These are phyloP conservation scores for Colletotrichum incanum DNA, from an alignment of 2,329 filamentous ascomycete species.

Conservation along the genomic window DNA sequence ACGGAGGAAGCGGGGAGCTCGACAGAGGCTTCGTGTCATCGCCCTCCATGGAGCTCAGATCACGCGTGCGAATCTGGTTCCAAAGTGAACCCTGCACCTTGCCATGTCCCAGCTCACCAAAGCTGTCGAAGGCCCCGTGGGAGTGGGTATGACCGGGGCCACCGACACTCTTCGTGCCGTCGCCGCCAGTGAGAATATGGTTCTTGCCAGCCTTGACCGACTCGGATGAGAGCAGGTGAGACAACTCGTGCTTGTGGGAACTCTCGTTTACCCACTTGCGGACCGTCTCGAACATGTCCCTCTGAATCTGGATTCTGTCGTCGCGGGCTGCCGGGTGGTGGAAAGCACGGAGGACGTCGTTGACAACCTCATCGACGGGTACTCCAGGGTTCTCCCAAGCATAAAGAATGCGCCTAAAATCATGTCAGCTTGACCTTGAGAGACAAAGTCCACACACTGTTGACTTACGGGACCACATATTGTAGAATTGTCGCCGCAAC, in stretches of 20 bases:
- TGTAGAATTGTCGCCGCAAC: conserved; percentile 84
- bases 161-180: conserved; percentile 52
- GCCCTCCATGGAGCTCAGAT: conserved; percentile 70
- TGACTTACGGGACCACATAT: conserved; percentile 83
- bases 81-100: conserved; percentile 74
- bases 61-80: conserved; percentile 73
- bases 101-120: conserved; percentile 66
- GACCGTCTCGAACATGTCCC: conserved; percentile 90
- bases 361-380: conserved; percentile 84
- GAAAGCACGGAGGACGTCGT: conserved; percentile 87
- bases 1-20: conserved; percentile 54
- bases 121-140: conserved; percentile 57
- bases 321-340: conserved; percentile 91
- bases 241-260: conserved; percentile 77
- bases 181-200: conserved; percentile 67
- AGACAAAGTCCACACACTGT: not conserved
- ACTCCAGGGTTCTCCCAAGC: conserved; percentile 93
- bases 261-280: conserved; percentile 83
- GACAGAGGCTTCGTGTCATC: conserved; percentile 60
- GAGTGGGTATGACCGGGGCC: conserved; percentile 58
- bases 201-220: conserved; percentile 89
- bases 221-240: conserved; percentile 84
- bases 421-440: conserved; percentile 44
- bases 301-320: conserved; percentile 83
- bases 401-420: conserved; percentile 80